phyloP scores from a whole-genome alignment of 805 yeast genomes.

The Zygoascus flipseniorum region DNA sequence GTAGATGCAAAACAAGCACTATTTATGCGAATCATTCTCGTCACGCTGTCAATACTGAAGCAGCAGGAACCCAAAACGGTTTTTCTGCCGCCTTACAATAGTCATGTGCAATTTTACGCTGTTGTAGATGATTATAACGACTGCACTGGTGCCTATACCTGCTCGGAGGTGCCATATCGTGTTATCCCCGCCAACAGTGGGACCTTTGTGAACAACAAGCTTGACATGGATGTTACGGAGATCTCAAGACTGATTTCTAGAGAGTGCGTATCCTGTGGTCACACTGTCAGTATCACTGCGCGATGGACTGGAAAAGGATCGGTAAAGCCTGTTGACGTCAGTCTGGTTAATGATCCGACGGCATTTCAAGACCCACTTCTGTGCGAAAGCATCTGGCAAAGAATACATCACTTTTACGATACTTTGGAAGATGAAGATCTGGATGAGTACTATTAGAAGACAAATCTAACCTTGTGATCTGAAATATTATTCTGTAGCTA shows the following conservation, averaged over 20 bases:
- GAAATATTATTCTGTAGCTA: no score
- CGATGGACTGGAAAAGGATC: neutral
- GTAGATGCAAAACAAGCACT: no score
- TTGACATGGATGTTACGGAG: neutral
- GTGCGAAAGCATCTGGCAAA: neutral
- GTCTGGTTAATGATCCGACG: neutral
- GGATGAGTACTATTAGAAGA: neutral
- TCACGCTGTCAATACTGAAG: neutral
- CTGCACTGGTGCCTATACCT: neutral
- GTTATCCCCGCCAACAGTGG: neutral
- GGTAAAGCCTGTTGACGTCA: neutral
- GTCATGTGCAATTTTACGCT: slow-evolving; percentile 1
- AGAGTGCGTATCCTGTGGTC: neutral
- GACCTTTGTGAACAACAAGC: neutral
- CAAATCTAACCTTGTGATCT: neutral
- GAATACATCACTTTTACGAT: slow-evolving; percentile 1
- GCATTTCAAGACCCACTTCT: neutral
- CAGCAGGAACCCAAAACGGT: neutral
- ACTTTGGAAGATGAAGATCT: neutral
- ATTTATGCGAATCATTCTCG: neutral
- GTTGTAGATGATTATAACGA: neutral
- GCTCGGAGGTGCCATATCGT: neutral
- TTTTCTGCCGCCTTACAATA: neutral
- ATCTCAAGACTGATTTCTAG: neutral
- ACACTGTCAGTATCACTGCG: slow-evolving; percentile 1